Conservation (phyloP, 148 eudicot genomes). For the Chenopodium suecicum region DNA sequence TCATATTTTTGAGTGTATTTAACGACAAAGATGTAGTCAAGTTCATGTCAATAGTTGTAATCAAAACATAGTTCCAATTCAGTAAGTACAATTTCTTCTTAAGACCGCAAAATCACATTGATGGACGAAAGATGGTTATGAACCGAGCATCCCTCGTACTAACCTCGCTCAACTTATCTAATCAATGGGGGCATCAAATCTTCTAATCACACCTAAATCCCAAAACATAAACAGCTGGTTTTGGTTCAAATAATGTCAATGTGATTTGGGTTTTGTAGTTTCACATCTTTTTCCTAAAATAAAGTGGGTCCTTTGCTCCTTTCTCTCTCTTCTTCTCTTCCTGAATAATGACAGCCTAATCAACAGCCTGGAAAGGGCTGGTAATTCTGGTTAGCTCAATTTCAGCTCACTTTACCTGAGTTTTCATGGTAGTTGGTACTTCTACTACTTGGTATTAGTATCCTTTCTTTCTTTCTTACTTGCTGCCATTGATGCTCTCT, state of each 20-base stretch:
- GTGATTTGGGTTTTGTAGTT: constrained; percentile 19
- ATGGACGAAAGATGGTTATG: too few species aligned
- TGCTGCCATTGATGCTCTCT: constrained; percentile 26
- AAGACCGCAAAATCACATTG: too few species aligned
- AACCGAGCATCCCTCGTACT: too few species aligned
- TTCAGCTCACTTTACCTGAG: constrained; percentile 23
- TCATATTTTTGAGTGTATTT: too few species aligned
- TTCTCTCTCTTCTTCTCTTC: not conserved
- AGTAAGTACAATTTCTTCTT: too few species aligned
- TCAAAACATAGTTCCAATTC: too few species aligned
- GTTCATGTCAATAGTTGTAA: too few species aligned
- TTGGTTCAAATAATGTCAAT: not conserved
- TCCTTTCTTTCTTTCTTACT: constrained; percentile 15
- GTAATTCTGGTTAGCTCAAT: constrained; percentile 38
- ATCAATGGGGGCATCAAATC: constrained; percentile 18
- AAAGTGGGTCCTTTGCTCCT: constrained; percentile 34
- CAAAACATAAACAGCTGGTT: constrained; percentile 25
- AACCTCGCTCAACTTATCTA: not conserved
- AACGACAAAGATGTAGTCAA: too few species aligned
- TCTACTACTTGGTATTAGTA: not conserved
- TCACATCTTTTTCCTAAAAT: constrained; percentile 25
- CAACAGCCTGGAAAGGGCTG: constrained; percentile 93
- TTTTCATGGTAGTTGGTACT: constrained; percentile 31
- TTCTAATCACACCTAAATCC: not conserved
- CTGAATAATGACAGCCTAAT: constrained; percentile 58